A percentile compares a stretch with the other conserved stretches of the same genome.
Conservation (phyloP, 345 rosid species). For the Citrus australasica region DNA sequence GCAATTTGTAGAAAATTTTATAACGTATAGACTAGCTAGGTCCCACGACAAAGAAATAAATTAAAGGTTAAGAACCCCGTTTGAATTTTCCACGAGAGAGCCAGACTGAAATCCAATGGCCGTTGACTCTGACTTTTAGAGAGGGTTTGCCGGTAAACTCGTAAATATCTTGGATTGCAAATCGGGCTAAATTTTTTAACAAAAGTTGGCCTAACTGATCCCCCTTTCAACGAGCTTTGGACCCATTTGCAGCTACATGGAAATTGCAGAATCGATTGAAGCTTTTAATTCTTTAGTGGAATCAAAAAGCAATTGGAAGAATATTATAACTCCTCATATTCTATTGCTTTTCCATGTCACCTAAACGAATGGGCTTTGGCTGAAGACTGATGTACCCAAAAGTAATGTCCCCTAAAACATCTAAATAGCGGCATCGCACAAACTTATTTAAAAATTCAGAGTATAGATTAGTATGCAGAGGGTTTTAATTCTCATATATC, state of each 20-base stretch:
- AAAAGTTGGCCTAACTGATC: not conserved
- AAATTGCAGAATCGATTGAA: not conserved
- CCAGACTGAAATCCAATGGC: not conserved
- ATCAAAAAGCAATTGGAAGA: not conserved
- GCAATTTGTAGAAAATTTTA: not conserved
- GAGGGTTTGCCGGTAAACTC: too few species aligned
- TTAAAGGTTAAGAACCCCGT: not conserved
- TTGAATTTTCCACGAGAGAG: not conserved
- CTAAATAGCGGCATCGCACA: too few species aligned
- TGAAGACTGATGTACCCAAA: not conserved
- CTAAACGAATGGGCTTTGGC: not conserved
- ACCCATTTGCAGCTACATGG: not conserved
- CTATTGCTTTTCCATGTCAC: not conserved
- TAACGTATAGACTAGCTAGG: not conserved
- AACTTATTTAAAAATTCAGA: too few species aligned
- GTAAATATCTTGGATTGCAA: too few species aligned
- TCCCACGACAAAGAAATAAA: not conserved
- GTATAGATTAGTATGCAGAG: too few species aligned
- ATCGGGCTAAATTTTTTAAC: not conserved
- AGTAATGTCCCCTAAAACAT: not conserved
- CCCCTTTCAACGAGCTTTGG: not conserved
- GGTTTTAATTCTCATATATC: too few species aligned
- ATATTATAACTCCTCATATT: not conserved
- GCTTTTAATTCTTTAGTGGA: not conserved
- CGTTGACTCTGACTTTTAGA: not conserved